Percentiles rank a stretch among this genome's conserved stretches.
These are phyloP conservation scores for Pseudogymnoascus sp. DNA, from an alignment of 2,329 filamentous ascomycete genomes.

Conservation along the genomic window DNA sequence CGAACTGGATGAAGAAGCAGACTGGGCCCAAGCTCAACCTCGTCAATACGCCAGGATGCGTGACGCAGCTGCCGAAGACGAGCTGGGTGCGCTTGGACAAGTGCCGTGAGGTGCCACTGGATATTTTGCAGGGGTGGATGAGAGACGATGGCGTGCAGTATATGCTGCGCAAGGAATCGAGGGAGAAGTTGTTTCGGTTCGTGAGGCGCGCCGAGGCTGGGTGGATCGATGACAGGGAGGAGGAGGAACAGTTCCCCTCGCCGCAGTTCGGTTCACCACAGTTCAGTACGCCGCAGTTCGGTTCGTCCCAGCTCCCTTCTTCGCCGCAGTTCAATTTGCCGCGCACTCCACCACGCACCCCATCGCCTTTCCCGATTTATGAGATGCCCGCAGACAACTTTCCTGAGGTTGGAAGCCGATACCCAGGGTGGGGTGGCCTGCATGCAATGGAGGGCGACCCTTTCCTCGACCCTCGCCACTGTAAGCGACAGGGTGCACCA, in stretches of 20 bases:
- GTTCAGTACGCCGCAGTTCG: not conserved
- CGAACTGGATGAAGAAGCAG: slow-evolving; percentile 5
- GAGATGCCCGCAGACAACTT: slow-evolving; percentile 1
- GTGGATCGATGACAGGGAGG: not conserved
- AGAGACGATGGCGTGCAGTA: not conserved
- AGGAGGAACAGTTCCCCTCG: not conserved
- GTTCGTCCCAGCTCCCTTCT: not conserved
- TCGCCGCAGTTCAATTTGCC: not conserved
- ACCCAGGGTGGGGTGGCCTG: not conserved
- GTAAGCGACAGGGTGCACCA: not conserved
- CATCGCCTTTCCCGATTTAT: not conserved
- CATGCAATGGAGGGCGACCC: not conserved
- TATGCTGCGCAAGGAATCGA: not conserved
- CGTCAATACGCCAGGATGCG: not conserved
- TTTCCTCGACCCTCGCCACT: not conserved
- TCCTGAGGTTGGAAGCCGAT: not conserved
- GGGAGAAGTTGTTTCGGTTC: slow-evolving; percentile 1
- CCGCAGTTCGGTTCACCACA: not conserved
- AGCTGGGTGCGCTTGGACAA: not conserved
- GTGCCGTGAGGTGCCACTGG: not conserved
- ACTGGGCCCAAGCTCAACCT: not conserved
- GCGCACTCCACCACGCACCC: not conserved
- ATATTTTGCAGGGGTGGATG: slow-evolving; percentile 1
- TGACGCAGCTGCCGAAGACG: not conserved
- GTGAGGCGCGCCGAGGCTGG: not conserved